Percentiles rank a stretch among this genome's conserved stretches.
These are phyloP conservation scores for Mycena capillaripes DNA, from an alignment of 768 basidiomycete species.

Conservation along the genomic window DNA sequence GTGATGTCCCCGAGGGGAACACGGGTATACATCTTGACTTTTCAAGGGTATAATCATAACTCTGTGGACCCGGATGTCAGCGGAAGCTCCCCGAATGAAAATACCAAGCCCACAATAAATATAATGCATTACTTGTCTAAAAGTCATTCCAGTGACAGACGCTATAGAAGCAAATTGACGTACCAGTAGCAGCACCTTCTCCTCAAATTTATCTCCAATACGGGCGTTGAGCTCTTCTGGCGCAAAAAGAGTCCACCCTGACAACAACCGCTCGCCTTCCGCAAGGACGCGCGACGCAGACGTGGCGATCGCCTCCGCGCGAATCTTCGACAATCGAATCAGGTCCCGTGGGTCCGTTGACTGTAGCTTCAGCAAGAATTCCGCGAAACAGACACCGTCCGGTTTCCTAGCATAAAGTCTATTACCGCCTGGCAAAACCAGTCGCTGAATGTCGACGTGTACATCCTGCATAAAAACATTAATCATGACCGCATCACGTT, in stretches of 20 bases:
- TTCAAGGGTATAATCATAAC: constrained; percentile 93
- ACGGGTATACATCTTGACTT: constrained; percentile 93
- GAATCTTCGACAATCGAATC: constrained; percentile 88
- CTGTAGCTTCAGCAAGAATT: constrained; percentile 90
- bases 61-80: constrained; percentile 59
- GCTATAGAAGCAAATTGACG: constrained; percentile 45
- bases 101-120: constrained; percentile 75
- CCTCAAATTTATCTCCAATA: constrained; percentile 88
- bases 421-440: constrained; percentile 99
- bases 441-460: constrained; percentile 91
- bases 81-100: neutral
- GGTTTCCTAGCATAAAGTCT: constrained; percentile 91
- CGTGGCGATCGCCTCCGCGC: constrained; percentile 93
- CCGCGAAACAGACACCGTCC: constrained; percentile 89
- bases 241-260: constrained; percentile 94
- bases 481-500: constrained; percentile 3
- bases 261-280: constrained; percentile 82
- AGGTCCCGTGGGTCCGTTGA: constrained; percentile 94
- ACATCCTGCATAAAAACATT: constrained; percentile 68
- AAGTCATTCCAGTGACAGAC: constrained; percentile 41
- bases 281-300: constrained; percentile 81
- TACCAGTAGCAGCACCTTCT: constrained; percentile 92
- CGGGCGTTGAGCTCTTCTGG: constrained; percentile 83
- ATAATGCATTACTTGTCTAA: constrained; percentile 67
- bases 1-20: constrained; percentile 88